Base-by-base conservation (phyloP, 2,329 filamentous ascomycete species). In the Ilyonectria mors-panacis region DNA sequence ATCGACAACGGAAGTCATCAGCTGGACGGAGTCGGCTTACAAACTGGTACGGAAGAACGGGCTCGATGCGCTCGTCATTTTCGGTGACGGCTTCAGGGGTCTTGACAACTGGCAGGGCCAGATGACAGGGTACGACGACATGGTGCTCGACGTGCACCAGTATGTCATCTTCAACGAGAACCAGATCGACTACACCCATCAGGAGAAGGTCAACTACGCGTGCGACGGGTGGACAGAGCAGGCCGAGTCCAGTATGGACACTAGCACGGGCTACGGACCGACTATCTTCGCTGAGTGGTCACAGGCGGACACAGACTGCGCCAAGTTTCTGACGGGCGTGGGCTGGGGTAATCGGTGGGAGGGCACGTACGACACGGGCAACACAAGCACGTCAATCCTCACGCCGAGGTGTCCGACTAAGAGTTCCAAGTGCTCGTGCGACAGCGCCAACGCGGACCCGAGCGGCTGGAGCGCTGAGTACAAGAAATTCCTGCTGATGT, bases 251-350 rank as follows among this genome's bases (percentile, higher is more conserved):
- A 93, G 91, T 78, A 92, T 94, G 84, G 86, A 94, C 81, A 92
- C 87, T 5, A 81, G 85, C 5, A 93, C 91, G 0, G 95, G 95
- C 10, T 99, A 95, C 83, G 96, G 96, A 0, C 95, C 95, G 1
- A 98, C 94, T 19, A 89, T 98, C 73, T 95, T 97, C 80, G 96
- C 95, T 72, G 96, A 99, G 85, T 99, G 95, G 94, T 95, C 93
- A 0, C 95, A 98, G 84, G 95, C 96, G 44, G 96, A 99, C 81
- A 98, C 96, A 1, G 96, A 99, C 84, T 99, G 96, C 83, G 91
- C 94, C 0, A 81, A 87, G 66, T 90, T 93, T 81, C 88, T 99
- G 75, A 98, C 97, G 81, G 95, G 97, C 81, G 94, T 98, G 42
- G 92, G 92, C 74, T 90, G 91, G 77, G 96, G 96, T 51, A 95